Conservation (phyloP, 2,329 filamentous ascomycete genomes). For the Aspergillus costaricaensis region DNA sequence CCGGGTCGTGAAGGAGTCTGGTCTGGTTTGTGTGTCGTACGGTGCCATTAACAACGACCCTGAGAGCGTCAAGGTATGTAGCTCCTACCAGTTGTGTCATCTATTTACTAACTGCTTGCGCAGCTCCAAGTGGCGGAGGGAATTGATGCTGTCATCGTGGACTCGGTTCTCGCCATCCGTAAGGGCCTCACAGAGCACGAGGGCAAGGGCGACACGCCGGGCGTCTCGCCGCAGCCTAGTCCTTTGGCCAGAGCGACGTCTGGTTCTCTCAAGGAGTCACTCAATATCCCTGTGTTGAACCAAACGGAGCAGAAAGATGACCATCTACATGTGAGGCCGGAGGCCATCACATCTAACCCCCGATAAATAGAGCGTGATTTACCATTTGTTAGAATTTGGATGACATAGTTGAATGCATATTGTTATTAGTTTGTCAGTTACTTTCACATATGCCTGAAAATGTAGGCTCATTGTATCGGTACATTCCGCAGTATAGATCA, state of each 20-base stretch:
- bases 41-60: constrained; percentile 88
- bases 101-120: constrained; percentile 10
- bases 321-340: constrained; percentile 22
- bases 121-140: constrained; percentile 89
- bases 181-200: constrained; percentile 71
- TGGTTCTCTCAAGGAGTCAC: constrained; percentile 23
- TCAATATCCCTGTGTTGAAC: constrained; percentile 31
- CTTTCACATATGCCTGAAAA: background rate
- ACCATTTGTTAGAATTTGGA: background rate
- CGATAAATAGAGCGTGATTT: background rate
- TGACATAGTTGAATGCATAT: background rate
- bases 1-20: constrained; percentile 89
- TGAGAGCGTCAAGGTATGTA: constrained; percentile 75
- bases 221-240: constrained; percentile 27
- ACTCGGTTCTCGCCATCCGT: constrained; percentile 88
- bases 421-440: background rate
- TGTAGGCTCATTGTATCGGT: background rate
- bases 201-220: constrained; percentile 26
- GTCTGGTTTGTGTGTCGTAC: constrained; percentile 92
- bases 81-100: background rate
- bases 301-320: constrained; percentile 25
- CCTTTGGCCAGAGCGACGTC: constrained; percentile 25
- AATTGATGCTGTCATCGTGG: constrained; percentile 97
- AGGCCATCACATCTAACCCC: constrained; percentile 12
- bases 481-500: background rate